A percentile compares a stretch with the other conserved stretches of the same genome.
phyloP scores from a whole-genome alignment of 352 stramenopile genomes.

The Phytophthora aleatoria region DNA sequence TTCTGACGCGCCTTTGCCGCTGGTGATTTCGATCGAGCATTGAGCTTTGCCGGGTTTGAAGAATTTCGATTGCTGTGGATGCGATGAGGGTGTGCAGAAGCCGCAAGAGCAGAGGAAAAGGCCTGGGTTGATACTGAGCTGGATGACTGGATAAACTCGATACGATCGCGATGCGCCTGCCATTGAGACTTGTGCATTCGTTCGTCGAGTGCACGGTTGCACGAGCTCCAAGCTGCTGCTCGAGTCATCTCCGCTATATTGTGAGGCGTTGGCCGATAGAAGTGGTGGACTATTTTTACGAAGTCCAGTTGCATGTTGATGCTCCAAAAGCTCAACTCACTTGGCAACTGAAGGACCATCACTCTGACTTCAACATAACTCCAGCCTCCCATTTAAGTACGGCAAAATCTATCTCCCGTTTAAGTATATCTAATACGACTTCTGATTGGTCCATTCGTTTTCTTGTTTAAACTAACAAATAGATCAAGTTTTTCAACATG shows the following conservation, averaged over 20 bases:
- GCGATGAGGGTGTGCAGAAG: constrained; percentile 28
- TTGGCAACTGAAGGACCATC: not conserved
- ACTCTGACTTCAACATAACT: not conserved
- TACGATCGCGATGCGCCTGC: constrained; percentile 45
- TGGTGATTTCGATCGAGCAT: constrained; percentile 42
- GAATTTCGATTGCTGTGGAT: constrained; percentile 23
- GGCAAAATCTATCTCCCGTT: not conserved
- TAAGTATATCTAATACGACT: not conserved
- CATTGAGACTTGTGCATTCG: constrained; percentile 44
- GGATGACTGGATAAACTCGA: constrained; percentile 54
- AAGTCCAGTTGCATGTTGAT: too few relatives aligned
- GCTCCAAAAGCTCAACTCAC: too few relatives aligned
- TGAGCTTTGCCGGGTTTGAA: constrained; percentile 24
- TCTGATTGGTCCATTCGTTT: not conserved
- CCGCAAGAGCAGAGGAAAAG: constrained; percentile 32
- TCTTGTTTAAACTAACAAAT: not conserved
- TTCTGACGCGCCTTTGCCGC: constrained; percentile 53
- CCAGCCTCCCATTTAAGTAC: not conserved
- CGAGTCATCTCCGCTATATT: constrained; percentile 23
- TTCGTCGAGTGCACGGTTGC: constrained; percentile 52
- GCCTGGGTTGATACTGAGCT: constrained; percentile 26
- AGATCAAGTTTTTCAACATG: constrained; percentile 8
- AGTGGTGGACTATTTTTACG: constrained; percentile 15
- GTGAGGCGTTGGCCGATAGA: too few relatives aligned
- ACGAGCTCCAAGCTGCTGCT: constrained; percentile 44